A percentile compares a stretch with the other conserved stretches of the same genome.
phyloP scores from a whole-genome alignment of 495 filamentous ascomycete genomes.

The Aspergillus funiculosus region DNA sequence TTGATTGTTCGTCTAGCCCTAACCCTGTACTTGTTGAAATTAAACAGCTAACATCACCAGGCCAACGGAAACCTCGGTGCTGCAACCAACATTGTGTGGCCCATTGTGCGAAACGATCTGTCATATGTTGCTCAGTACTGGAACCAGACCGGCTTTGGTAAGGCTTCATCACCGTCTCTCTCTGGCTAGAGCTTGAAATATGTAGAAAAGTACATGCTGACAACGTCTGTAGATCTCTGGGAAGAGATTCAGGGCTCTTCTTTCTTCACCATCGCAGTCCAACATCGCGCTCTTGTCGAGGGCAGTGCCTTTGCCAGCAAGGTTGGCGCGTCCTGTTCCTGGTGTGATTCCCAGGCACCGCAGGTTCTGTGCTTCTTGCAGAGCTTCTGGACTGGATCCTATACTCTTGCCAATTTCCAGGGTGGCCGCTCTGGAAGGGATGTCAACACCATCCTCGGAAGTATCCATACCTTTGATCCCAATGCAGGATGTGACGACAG shows the following conservation, averaged over 20 bases:
- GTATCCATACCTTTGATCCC: slow-evolving; percentile 61
- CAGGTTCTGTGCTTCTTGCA: slow-evolving; percentile 57
- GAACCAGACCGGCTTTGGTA: slow-evolving; percentile 49
- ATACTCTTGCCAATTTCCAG: slow-evolving; percentile 50
- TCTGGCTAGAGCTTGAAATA: too few relatives aligned
- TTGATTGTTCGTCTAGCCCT: slow-evolving; percentile 29
- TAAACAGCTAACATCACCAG: background rate
- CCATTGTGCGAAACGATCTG: slow-evolving; percentile 60
- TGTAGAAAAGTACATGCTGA: too few relatives aligned
- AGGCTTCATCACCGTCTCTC: too few relatives aligned
- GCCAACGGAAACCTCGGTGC: slow-evolving; percentile 26
- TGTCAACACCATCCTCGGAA: slow-evolving; percentile 55
- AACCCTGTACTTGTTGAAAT: background rate
- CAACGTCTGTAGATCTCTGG: slow-evolving; percentile 60
- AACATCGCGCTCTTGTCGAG: slow-evolving; percentile 55
- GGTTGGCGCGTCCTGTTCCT: slow-evolving; percentile 36
- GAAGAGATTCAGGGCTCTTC: slow-evolving; percentile 60
- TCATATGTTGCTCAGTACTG: slow-evolving; percentile 65
- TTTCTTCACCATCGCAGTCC: slow-evolving; percentile 54
- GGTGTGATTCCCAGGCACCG: slow-evolving; percentile 51
- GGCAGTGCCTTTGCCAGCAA: slow-evolving; percentile 50
- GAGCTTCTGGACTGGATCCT: slow-evolving; percentile 57
- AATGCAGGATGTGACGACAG: slow-evolving; percentile 43
- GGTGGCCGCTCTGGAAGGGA: slow-evolving; percentile 55
- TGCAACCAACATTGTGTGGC: slow-evolving; percentile 46